These are phyloP conservation scores for Heterobasidion irregulare DNA, from an alignment of 1,284 basidiomycete genomes.

Conservation along the genomic window DNA sequence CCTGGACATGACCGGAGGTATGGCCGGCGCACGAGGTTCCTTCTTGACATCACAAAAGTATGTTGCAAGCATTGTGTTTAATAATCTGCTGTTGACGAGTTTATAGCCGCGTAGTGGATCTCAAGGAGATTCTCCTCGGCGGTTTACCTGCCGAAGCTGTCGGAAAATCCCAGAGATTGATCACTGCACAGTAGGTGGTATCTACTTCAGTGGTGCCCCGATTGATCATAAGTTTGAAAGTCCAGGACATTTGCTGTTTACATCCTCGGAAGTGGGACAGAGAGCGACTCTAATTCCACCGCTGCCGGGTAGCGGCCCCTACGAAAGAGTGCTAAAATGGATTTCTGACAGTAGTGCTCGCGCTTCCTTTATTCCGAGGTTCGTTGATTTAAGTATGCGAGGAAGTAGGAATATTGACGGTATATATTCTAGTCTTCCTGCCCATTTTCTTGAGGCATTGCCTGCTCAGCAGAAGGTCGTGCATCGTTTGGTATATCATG, in stretches of 20 bases:
- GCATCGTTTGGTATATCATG: conserved; percentile 51
- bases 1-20: neutral
- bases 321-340: neutral
- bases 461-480: conserved; percentile 30
- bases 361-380: conserved; percentile 31
- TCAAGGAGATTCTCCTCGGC: neutral
- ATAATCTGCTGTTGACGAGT: neutral
- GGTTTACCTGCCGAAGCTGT: neutral
- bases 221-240: neutral
- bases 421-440: conserved; percentile 33
- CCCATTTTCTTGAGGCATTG: conserved; percentile 26
- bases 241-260: conserved; percentile 1
- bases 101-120: neutral
- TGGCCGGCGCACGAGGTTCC: neutral
- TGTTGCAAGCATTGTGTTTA: neutral
- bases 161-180: neutral
- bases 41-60: neutral
- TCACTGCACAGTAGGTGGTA: neutral
- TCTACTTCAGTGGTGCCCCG: neutral
- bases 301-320: neutral
- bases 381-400: conserved; percentile 1
- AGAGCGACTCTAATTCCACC: neutral
- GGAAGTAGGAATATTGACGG: conserved; percentile 1
- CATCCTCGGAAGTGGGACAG: neutral
- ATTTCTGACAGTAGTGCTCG: neutral